These are phyloP conservation scores for Daldinia bambusicola DNA, from an alignment of 495 filamentous ascomycete genomes.

Conservation along the genomic window DNA sequence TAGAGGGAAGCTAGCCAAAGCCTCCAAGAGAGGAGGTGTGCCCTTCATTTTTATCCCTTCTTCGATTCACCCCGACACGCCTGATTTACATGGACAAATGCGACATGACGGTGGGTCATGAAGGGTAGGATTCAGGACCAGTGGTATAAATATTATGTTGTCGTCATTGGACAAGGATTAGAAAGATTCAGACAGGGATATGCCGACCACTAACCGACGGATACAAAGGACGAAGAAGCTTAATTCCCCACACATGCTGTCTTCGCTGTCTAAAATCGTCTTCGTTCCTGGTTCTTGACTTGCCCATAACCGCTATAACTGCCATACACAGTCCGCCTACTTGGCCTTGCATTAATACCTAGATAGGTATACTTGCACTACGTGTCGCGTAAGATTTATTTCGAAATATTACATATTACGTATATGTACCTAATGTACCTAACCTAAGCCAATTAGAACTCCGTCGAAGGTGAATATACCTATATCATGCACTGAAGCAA, in stretches of 20 bases:
- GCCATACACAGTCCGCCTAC: neutral
- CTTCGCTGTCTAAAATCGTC: neutral
- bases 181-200: neutral
- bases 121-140: neutral
- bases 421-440: no score
- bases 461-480: no score
- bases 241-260: conserved; percentile 2
- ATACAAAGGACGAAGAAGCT: conserved; percentile 6
- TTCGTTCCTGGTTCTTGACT: conserved; percentile 1
- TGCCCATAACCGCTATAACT: neutral
- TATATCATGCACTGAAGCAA: no score
- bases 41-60: neutral
- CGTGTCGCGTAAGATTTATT: neutral
- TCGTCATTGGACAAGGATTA: conserved; percentile 27
- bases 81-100: neutral
- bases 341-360: neutral
- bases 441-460: neutral
- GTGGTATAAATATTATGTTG: neutral
- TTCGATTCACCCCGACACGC: neutral
- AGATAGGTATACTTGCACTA: neutral
- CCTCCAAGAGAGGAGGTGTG: neutral
- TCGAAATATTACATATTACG: no score
- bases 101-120: neutral
- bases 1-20: neutral
- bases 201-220: conserved; percentile 3